A percentile compares a stretch with the other conserved stretches of the same genome.
These are phyloP conservation scores for Vicia villosa DNA, from an alignment of 306 rosid genomes.

Conservation along the genomic window DNA sequence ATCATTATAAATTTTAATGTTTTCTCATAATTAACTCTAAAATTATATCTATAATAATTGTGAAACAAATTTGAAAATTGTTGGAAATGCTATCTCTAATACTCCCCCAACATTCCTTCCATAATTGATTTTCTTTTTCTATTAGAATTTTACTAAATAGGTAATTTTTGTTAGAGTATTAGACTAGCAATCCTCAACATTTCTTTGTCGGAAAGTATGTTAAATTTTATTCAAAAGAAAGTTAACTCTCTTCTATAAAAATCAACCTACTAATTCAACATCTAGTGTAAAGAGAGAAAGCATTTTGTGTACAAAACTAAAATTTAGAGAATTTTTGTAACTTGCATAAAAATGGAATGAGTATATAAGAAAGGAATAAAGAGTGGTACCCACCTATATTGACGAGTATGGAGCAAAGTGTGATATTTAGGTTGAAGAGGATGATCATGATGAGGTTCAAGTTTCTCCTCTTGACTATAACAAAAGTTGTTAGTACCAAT, in stretches of 20 bases:
- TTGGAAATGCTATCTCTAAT: not conserved
- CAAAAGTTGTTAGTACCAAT: conserved; percentile 24
- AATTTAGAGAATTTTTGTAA: not conserved
- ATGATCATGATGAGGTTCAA: not conserved
- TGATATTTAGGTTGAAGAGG: conserved; percentile 35
- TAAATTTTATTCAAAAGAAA: not conserved
- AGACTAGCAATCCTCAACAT: not conserved
- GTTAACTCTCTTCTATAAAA: not conserved
- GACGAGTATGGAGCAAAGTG: conserved; percentile 45
- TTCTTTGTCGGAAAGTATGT: not conserved
- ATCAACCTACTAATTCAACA: not conserved
- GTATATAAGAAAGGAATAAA: not conserved
- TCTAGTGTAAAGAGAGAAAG: not conserved
- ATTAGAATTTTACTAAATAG: no score
- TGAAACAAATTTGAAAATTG: not conserved
- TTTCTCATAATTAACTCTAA: no score
- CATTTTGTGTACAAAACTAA: not conserved
- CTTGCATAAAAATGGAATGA: conserved; percentile 3
- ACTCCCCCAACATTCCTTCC: not conserved
- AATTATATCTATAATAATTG: no score
- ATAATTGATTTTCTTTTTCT: not conserved
- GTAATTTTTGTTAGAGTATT: not conserved
- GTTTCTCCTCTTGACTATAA: conserved; percentile 33
- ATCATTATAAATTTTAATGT: no score
- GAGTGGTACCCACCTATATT: conserved; percentile 55